phyloP scores from a whole-genome alignment of 352 stramenopile species.

The Chloridella minuta region DNA sequence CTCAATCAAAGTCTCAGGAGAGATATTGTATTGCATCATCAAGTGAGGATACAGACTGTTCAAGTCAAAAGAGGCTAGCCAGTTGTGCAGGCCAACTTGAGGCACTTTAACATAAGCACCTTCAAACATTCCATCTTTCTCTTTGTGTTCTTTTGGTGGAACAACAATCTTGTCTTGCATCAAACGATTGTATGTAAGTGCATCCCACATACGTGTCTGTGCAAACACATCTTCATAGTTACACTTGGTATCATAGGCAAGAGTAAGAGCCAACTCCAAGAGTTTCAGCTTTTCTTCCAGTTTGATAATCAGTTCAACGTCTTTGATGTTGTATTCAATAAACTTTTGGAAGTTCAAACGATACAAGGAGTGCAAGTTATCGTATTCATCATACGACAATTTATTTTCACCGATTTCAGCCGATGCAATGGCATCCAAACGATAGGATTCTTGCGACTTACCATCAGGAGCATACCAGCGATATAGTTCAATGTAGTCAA shows the following conservation, averaged over 20 bases:
- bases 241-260: neutral
- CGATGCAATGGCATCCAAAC: neutral
- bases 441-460: neutral
- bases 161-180: neutral
- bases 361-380: neutral
- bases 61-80: neutral
- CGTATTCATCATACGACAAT: neutral
- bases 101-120: neutral
- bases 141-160: neutral
- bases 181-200: neutral
- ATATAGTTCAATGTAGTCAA: conserved; percentile 5
- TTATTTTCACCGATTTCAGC: neutral
- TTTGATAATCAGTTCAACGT: neutral
- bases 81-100: neutral
- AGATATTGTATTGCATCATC: conserved; percentile 10
- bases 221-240: neutral
- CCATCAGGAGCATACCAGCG: neutral
- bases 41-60: neutral
- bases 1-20: neutral
- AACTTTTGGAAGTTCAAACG: neutral
- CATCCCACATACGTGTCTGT: neutral
- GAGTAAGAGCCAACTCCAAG: neutral
- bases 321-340: neutral
- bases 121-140: neutral
- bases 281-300: neutral